These are phyloP conservation scores for Suhomyces guaymorum DNA, from an alignment of 1,139 yeast genomes.

Conservation along the genomic window DNA sequence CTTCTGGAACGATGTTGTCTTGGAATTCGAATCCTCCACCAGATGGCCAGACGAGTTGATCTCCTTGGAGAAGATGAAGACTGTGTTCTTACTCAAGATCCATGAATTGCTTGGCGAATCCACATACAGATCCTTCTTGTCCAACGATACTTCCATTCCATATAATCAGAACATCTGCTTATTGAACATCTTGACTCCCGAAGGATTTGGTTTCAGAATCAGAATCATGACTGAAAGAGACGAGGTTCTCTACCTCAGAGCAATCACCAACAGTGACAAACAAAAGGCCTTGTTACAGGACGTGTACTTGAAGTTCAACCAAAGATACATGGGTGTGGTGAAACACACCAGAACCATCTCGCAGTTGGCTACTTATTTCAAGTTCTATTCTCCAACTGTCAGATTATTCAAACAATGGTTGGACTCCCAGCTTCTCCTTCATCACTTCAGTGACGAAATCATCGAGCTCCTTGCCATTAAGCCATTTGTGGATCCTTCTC, in stretches of 20 bases:
- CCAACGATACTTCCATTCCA: conserved; percentile 67
- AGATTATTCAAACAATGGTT: conserved; percentile 88
- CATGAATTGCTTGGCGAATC: conserved; percentile 58
- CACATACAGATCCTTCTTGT: conserved; percentile 56
- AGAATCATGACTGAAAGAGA: conserved; percentile 81
- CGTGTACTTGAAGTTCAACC: conserved; percentile 64
- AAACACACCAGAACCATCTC: conserved; percentile 80
- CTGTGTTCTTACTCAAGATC: conserved; percentile 81
- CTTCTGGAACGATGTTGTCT: conserved; percentile 73
- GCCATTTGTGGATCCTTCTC: conserved; percentile 85
- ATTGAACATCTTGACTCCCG: conserved; percentile 73
- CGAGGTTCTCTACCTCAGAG: conserved; percentile 68
- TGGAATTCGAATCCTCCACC: conserved; percentile 87
- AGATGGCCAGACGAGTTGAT: conserved; percentile 93
- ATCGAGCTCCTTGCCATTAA: conserved; percentile 80
- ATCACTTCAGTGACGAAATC: conserved; percentile 74
- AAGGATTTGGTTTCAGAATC: conserved; percentile 80
- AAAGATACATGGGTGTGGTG: conserved; percentile 65
- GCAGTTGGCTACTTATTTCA: conserved; percentile 70
- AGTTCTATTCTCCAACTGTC: conserved; percentile 75
- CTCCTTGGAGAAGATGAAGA: conserved; percentile 84
- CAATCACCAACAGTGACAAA: conserved; percentile 60
- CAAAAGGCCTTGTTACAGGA: conserved; percentile 61
- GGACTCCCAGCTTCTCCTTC: conserved; percentile 64
- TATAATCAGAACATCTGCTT: conserved; percentile 60